phyloP scores from a whole-genome alignment of 2,329 filamentous ascomycete species.

The Penicillium italicum region DNA sequence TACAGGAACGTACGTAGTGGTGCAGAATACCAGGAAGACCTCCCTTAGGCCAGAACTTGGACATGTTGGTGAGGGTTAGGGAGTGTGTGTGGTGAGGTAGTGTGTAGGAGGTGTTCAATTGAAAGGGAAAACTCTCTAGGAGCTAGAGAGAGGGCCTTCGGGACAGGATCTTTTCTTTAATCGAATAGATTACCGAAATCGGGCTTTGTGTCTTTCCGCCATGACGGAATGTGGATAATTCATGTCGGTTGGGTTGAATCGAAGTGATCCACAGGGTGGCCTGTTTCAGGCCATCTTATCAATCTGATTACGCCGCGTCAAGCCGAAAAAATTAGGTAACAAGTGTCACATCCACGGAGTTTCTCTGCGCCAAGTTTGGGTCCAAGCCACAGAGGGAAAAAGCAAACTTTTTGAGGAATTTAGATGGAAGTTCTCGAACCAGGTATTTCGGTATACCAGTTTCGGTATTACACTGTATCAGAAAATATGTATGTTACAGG shows the following conservation, averaged over 20 bases:
- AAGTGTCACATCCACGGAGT: neutral
- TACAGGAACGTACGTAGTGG: slow-evolving; percentile 32
- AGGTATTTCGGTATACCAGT: neutral
- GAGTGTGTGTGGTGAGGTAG: neutral
- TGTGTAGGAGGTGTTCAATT: neutral
- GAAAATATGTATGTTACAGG: neutral
- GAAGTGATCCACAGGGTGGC: neutral
- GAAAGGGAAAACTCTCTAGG: neutral
- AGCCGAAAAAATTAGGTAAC: slow-evolving; percentile 8
- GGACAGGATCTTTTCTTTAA: neutral
- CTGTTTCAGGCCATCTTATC: slow-evolving; percentile 8
- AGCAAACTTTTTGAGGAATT: neutral
- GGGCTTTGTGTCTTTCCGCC: slow-evolving; percentile 5
- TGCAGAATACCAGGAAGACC: slow-evolving; percentile 37
- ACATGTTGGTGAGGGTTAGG: slow-evolving; percentile 22
- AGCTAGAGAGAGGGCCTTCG: neutral
- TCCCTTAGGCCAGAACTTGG: slow-evolving; percentile 37
- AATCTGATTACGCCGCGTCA: slow-evolving; percentile 8
- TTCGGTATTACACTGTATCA: neutral
- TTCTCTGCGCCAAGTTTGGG: neutral
- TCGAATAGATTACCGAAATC: slow-evolving; percentile 16
- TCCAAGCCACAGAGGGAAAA: neutral
- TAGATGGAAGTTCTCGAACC: neutral
- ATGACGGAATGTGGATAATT: slow-evolving; percentile 2
- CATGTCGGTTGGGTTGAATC: neutral